Evolutionary conservation across 2,329 filamentous ascomycete genomes (phyloP), one percentile per base, ranked within the genome.

Genomic region (Xylariales sp.): DNA sequence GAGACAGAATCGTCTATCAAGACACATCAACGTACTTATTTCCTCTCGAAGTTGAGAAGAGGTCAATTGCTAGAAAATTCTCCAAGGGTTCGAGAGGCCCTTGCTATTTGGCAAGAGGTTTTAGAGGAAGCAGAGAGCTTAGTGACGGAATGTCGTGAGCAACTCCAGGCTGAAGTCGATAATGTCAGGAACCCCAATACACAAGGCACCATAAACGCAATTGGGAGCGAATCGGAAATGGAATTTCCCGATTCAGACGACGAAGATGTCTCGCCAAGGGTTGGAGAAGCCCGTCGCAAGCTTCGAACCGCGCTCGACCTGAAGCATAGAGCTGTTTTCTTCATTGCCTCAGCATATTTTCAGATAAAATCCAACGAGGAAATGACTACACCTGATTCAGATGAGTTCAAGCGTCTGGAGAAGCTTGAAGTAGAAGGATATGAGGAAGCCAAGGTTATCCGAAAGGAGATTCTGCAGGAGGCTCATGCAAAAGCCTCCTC

Each of bases 11-110:
- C 67, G 5, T 57, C 64, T 1, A 75, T 91, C 40, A 76, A 82
- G 36, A 62, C 72, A 0, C 82, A 91, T 41, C 83, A 93, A 53
- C 77, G 88, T 37, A 65, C 70, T 3, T 70, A 83, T 33, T 67
- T 95, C 6, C 56, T 76, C 3, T 70, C 70, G 23, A 79, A 78
- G 44, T 65, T 95, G 30, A 75, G 73, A 13, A 72, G 79, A 38
- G 91, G 88, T 0, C 90, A 96, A 49, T 64, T 96, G 4, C 70
- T 85, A 27, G 89, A 91, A 43, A 88, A 89, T 50, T 80, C 83
- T 6, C 77, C 81, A 24, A 67, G 76, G 23, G 80, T 83, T 5
- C 66, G 71, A 29, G 76, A 84, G 42, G 86, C 90, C 1, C 67
- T 94, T 5, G 61, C 65, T 0, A 70, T 91, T 15, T 96, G 91